Evolutionary conservation across 2,329 filamentous ascomycete species (phyloP).

Genomic region (Aspergillus phoenicis): DNA sequence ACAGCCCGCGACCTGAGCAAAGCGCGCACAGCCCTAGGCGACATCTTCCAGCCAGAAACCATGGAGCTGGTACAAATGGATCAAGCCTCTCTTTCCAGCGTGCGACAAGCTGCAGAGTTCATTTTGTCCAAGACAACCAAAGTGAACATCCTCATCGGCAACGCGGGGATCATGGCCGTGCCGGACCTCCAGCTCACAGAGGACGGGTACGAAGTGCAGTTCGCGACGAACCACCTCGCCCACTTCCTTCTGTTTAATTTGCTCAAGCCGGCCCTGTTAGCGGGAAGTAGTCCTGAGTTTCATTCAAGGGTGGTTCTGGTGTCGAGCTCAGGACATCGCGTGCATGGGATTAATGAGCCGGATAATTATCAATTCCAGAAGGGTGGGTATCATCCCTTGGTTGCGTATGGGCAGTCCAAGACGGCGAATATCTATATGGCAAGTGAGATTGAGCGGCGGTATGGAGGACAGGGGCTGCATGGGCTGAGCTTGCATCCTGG

Average conservation of each 20-base stretch:
- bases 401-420: slow-evolving; percentile 55
- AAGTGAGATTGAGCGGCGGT: slow-evolving; percentile 55
- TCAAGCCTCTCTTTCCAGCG: slow-evolving; percentile 16
- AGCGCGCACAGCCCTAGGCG: slow-evolving; percentile 32
- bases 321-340: slow-evolving; percentile 49
- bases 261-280: slow-evolving; percentile 38
- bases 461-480: slow-evolving; percentile 49
- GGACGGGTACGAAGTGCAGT: slow-evolving; percentile 50
- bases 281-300: slow-evolving; percentile 36
- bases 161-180: slow-evolving; percentile 48
- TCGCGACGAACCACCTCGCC: slow-evolving; percentile 56
- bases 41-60: slow-evolving; percentile 22
- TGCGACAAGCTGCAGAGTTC: slow-evolving; percentile 15
- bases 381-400: slow-evolving; percentile 35
- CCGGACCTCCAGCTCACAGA: slow-evolving; percentile 40
- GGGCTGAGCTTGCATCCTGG: slow-evolving; percentile 53
- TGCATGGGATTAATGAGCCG: slow-evolving; percentile 27
- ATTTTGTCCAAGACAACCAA: slow-evolving; percentile 16
- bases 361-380: slow-evolving; percentile 46
- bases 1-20: slow-evolving; percentile 41
- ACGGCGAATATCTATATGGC: slow-evolving; percentile 56
- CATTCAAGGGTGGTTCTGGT: slow-evolving; percentile 53
- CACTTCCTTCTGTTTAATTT: slow-evolving; percentile 56
- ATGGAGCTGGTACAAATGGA: slow-evolving; percentile 24
- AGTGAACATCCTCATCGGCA: slow-evolving; percentile 41